Base-by-base conservation (phyloP, 2,329 filamentous ascomycete species). In the Alternaria triticina region DNA sequence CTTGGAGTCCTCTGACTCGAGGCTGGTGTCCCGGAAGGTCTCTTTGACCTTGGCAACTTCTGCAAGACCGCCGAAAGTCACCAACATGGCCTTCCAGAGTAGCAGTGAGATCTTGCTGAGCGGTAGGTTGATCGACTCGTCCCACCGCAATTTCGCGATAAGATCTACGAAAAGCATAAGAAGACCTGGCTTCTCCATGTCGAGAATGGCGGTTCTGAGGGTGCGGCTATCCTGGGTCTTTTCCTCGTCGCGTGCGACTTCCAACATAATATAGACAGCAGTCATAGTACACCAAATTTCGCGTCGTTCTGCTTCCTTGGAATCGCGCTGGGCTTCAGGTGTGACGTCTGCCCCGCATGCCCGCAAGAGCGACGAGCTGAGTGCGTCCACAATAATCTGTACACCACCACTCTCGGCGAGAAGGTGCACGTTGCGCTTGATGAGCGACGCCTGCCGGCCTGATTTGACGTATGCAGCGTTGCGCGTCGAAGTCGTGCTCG, bases 41-140 rank as follows among this genome's bases (percentile, higher is more conserved):
- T 85, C 84, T 79, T 97, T 98, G 33, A 93, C 87, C 61, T 88
- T 85, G 28, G 90, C 87, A 17, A 97, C 86, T 67, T 94, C 90
- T 57, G 88, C 80, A 40, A 89, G 89, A 44, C 93, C 92, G 25
- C 96, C 96, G 77, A 98, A 96, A 1, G 91, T 86, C 3, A 98
- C 86, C 15, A 98, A 83, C 9, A 97, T 88, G 0, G 92, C 90
- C 82, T 99, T 99, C 95, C 96, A 98, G 52, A 96, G 88, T 2
- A 98, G 83, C 8, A 97, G 83, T 57, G 97, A 89, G 44, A 96
- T 61, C 61, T 81, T 82, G 17, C 66, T 76, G 68, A 80, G 79
- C 22, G 84, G 91, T 83, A 85, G 91, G 85, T 69, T 59, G 84
- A 90, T 76, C 85, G 84, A 66, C 68, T 86, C 81, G 73, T 89